Evolutionary conservation across 352 stramenopile species (phyloP).

Genomic region (Phytopythium delawarense): DNA sequence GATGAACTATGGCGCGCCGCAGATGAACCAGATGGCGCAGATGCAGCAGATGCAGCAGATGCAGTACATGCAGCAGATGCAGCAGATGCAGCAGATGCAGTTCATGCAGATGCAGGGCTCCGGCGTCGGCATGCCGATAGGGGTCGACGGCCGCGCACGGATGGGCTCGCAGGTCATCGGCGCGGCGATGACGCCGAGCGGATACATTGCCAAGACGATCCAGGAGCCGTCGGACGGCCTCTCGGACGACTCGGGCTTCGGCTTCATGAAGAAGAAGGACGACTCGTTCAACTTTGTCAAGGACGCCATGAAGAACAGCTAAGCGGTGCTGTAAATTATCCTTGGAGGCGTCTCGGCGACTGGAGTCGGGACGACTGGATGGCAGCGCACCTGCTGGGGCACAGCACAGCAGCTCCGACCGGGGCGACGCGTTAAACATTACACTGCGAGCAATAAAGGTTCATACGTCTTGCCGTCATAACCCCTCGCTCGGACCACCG

Average conservation of each 20-base stretch:
- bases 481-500: not conserved
- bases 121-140: slow-evolving; percentile 26
- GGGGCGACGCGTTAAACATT: slow-evolving; percentile 6
- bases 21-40: slow-evolving; percentile 46
- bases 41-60: slow-evolving; percentile 59
- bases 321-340: slow-evolving; percentile 55
- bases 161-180: slow-evolving; percentile 75
- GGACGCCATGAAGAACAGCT: slow-evolving; percentile 88
- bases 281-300: slow-evolving; percentile 89
- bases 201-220: slow-evolving; percentile 88
- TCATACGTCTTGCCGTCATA: not conserved
- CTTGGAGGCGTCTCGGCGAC: slow-evolving; percentile 22
- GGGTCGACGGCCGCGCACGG: slow-evolving; percentile 13
- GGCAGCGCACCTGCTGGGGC: slow-evolving; percentile 1
- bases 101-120: slow-evolving; percentile 55
- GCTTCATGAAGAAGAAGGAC: slow-evolving; percentile 87
- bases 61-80: slow-evolving; percentile 73
- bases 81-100: slow-evolving; percentile 72
- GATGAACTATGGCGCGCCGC: slow-evolving; percentile 56
- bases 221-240: slow-evolving; percentile 74
- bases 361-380: slow-evolving; percentile 25
- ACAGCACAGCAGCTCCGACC: slow-evolving; percentile 1
- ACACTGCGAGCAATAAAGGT: slow-evolving; percentile 5
- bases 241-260: slow-evolving; percentile 63
- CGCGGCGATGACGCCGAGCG: slow-evolving; percentile 76